phyloP scores from a whole-genome alignment of 352 stramenopile species.

The Phytophthora sp. region DNA sequence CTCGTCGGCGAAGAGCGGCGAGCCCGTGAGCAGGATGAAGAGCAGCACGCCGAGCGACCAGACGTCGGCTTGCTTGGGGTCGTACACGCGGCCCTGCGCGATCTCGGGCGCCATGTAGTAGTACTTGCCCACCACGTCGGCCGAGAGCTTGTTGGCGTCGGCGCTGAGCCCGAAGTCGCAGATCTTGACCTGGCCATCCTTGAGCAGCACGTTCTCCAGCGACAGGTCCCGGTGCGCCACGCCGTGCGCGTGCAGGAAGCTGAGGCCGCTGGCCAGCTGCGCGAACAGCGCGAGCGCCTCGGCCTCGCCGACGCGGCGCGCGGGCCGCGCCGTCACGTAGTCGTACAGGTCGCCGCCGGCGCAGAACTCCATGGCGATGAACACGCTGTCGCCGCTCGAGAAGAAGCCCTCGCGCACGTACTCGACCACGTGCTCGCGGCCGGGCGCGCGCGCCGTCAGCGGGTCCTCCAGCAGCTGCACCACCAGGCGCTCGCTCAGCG shows the following conservation, averaged over 20 bases:
- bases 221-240: conserved; percentile 63
- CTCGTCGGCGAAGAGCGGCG: conserved; percentile 37
- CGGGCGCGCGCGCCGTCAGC: conserved; percentile 17
- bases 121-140: conserved; percentile 60
- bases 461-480: conserved; percentile 47
- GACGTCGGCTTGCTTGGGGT: conserved; percentile 65
- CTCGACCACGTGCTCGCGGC: conserved; percentile 47
- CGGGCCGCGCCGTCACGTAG: conserved; percentile 41
- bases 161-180: conserved; percentile 72
- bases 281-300: conserved; percentile 44
- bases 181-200: conserved; percentile 44
- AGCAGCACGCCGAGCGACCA: conserved; percentile 86
- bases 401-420: conserved; percentile 53
- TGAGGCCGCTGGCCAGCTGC: conserved; percentile 46
- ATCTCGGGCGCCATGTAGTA: conserved; percentile 80
- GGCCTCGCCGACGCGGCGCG: conserved; percentile 33
- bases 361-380: conserved; percentile 75
- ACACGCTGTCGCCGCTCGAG: conserved; percentile 41
- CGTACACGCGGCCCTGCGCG: conserved; percentile 32
- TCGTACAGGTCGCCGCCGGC: conserved; percentile 64
- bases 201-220: conserved; percentile 65
- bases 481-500: conserved; percentile 47
- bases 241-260: conserved; percentile 52
- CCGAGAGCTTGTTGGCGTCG: conserved; percentile 36
- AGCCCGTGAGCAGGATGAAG: conserved; percentile 77